Evolutionary conservation across 148 eudicot genomes (phyloP).

Genomic region (Spergularia marina): DNA sequence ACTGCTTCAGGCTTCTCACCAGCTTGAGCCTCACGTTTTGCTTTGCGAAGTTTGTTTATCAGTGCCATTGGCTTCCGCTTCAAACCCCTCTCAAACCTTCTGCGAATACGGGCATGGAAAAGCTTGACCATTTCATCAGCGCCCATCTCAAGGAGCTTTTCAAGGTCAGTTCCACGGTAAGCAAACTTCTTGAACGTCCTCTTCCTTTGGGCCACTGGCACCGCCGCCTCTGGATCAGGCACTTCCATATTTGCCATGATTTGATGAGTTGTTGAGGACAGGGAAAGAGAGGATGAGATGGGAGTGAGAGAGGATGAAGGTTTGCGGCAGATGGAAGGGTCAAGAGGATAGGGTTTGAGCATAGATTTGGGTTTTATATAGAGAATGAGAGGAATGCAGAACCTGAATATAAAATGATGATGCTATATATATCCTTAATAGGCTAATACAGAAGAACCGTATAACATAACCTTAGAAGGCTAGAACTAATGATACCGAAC

Average conservation of each 20-base stretch:
- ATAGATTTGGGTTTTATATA: too few species aligned
- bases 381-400: too few species aligned
- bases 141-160: slow-evolving; percentile 67
- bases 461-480: too few species aligned
- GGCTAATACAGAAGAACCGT: too few species aligned
- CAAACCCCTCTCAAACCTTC: slow-evolving; percentile 57
- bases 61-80: slow-evolving; percentile 77
- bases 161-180: slow-evolving; percentile 76
- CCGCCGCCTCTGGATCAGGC: slow-evolving; percentile 40
- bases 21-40: slow-evolving; percentile 72
- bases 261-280: not conserved
- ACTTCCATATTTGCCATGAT: slow-evolving; percentile 53
- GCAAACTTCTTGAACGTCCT: slow-evolving; percentile 90
- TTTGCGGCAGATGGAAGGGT: not conserved
- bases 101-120: slow-evolving; percentile 55
- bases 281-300: not conserved
- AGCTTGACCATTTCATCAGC: slow-evolving; percentile 80
- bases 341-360: too few species aligned
- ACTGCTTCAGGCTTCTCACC: slow-evolving; percentile 67
- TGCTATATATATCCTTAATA: too few species aligned
- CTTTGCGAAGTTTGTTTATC: slow-evolving; percentile 75
- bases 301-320: too few species aligned
- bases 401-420: too few species aligned
- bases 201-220: slow-evolving; percentile 81
- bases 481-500: too few species aligned